These are phyloP conservation scores for Triangularia verruculosa DNA, from an alignment of 2,329 filamentous ascomycete species.

Conservation along the genomic window DNA sequence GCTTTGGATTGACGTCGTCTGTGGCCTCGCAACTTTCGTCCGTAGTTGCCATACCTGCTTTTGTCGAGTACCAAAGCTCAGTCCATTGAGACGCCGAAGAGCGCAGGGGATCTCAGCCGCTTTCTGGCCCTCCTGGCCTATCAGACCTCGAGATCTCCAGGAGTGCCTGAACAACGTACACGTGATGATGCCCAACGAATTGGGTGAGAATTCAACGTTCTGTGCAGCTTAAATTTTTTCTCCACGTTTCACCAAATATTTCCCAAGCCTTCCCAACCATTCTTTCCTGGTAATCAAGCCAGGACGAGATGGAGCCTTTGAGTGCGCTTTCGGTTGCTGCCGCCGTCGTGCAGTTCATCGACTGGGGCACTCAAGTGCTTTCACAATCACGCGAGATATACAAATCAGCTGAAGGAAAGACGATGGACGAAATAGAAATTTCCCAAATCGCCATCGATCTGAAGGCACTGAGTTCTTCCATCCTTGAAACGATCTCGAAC, in stretches of 20 bases:
- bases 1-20: background rate
- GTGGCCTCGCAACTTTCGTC: background rate
- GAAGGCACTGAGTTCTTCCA: background rate
- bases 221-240: too few relatives aligned
- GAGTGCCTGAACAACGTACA: background rate
- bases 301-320: background rate
- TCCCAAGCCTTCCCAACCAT: background rate
- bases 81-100: background rate
- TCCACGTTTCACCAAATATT: too few relatives aligned
- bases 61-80: background rate
- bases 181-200: background rate
- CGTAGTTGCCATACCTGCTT: background rate
- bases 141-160: background rate
- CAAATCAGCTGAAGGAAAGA: background rate
- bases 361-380: constrained; percentile 10
- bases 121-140: background rate
- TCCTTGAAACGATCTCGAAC: too few relatives aligned
- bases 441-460: background rate
- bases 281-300: background rate
- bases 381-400: background rate
- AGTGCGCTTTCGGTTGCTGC: constrained; percentile 12
- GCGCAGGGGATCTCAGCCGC: background rate
- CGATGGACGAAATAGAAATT: background rate
- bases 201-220: background rate
- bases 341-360: constrained; percentile 16